Percentiles rank a stretch among this genome's conserved stretches.
phyloP scores from a whole-genome alignment of 495 filamentous ascomycete genomes.

The Penicillium riverlandense region DNA sequence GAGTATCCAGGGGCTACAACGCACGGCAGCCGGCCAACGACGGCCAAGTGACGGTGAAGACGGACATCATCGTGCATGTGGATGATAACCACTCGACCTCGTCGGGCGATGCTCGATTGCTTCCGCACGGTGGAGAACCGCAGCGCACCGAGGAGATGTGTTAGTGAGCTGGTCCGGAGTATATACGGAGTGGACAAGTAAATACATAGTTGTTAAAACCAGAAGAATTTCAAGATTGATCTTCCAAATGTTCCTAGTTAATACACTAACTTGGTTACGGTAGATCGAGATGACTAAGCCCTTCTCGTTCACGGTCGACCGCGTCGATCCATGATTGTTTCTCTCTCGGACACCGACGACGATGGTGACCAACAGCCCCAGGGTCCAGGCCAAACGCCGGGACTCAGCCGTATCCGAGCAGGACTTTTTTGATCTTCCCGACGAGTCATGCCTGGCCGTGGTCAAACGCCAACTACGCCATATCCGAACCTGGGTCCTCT shows the following conservation, averaged over 20 bases:
- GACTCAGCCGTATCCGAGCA: slow-evolving; percentile 29
- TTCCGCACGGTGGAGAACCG: slow-evolving; percentile 8
- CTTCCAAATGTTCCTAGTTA: too few species aligned
- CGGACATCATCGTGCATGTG: slow-evolving; percentile 25
- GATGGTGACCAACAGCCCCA: slow-evolving; percentile 11
- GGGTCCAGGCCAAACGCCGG: slow-evolving; percentile 21
- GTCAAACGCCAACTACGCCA: slow-evolving; percentile 30
- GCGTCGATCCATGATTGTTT: neutral
- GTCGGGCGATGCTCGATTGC: slow-evolving; percentile 10
- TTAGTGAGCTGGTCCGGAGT: neutral
- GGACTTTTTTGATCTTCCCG: slow-evolving; percentile 41
- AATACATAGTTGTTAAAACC: too few species aligned
- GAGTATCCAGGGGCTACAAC: slow-evolving; percentile 6
- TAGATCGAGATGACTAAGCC: too few species aligned
- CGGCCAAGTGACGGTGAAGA: slow-evolving; percentile 21
- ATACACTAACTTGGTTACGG: too few species aligned
- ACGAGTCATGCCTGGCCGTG: slow-evolving; percentile 25
- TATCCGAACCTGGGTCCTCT: slow-evolving; percentile 29
- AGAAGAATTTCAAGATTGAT: too few species aligned
- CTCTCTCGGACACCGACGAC: neutral
- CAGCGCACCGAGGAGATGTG: neutral
- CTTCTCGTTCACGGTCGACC: too few species aligned
- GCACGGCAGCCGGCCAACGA: slow-evolving; percentile 7
- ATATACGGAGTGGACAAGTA: too few species aligned
- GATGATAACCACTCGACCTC: slow-evolving; percentile 16